These are phyloP conservation scores for Tylopilus subfusipes DNA, from an alignment of 768 basidiomycete genomes.

Conservation along the genomic window DNA sequence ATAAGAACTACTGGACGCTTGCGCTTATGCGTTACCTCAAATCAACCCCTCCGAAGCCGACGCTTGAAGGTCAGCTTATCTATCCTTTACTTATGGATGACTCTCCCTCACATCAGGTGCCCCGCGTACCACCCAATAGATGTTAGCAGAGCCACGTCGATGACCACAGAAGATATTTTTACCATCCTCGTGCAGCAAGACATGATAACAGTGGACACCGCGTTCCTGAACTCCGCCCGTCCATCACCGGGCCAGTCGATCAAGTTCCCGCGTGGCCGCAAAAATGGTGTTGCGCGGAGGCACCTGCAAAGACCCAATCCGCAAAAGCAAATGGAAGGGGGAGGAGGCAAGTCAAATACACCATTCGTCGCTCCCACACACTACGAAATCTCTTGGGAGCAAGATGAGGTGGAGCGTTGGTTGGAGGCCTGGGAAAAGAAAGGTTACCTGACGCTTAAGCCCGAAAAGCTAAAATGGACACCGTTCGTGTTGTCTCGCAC, in stretches of 20 bases:
- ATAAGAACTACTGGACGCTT: constrained; percentile 92
- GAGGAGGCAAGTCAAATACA: constrained; percentile 40
- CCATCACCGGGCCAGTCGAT: constrained; percentile 78
- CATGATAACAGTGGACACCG: constrained; percentile 61
- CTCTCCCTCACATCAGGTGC: constrained; percentile 18
- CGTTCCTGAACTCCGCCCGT: constrained; percentile 48
- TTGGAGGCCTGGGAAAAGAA: constrained; percentile 71
- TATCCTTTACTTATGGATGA: constrained; percentile 12
- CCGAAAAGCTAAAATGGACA: constrained; percentile 91
- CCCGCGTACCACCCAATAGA: constrained; percentile 44
- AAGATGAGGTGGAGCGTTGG: constrained; percentile 59
- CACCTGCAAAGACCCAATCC: constrained; percentile 53
- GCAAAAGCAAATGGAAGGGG: constrained; percentile 39
- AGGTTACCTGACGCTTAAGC: constrained; percentile 69
- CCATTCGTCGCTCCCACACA: constrained; percentile 61
- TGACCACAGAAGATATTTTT: constrained; percentile 88
- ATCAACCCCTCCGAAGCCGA: constrained; percentile 54
- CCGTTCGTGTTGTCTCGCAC: constrained; percentile 74
- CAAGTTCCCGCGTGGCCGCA: constrained; percentile 66
- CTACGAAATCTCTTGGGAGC: constrained; percentile 78
- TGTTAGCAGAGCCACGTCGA: constrained; percentile 80
- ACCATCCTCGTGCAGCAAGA: constrained; percentile 65
- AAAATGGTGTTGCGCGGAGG: constrained; percentile 59
- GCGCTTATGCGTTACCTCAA: constrained; percentile 78
- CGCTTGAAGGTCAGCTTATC: constrained; percentile 64